Base-by-base conservation (phyloP, 2,329 filamentous ascomycete species). In the Beauveria bassiana region DNA sequence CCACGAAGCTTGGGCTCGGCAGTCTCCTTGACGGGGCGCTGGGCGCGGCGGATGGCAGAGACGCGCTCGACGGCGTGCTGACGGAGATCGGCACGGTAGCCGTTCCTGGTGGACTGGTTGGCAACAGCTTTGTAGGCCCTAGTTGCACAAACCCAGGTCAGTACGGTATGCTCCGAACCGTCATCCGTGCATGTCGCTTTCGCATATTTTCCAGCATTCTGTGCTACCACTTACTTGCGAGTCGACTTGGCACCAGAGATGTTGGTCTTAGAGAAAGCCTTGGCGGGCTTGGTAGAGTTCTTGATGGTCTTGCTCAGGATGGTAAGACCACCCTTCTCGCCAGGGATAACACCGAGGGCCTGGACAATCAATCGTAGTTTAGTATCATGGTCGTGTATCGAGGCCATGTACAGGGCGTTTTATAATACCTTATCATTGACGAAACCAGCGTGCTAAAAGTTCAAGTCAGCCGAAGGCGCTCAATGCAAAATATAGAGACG, bases 101-200 rank as follows among this genome's bases (percentile, higher is more conserved):
- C 85, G 75, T 84, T 84, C 86, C 91, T 92, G 77, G 91, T 89
- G 71, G 87, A 86, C 76, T 83, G 81, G 82, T 86, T 89, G 80
- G 92, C 92, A 75, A 98, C 86, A 71, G 84, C 84, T 82, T 89
- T 90, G 87, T 93, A 98, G 80, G 89, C 88, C 85, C 91, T 95
- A 68, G 1, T 56, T 66, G 62, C 61, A 57, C 40, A 58, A 31
- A 50, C 34, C 34, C 64, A 71, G 64, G 64, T 69, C 61, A 62
- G 68, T 62, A 70, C 34, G 34, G 14, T 16, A 9, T 34, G n/a
- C 40, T 45, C 16, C 12, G 16, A 47, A n/a, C 45, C n/a, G 9
- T 45, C 40, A 10, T 42, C 26, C 7, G 14, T 12, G 45, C 55
- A 18, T 1, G n/a, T 40, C 24, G 20, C 34, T n/a, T 7, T 12